phyloP scores from a whole-genome alignment of 768 basidiomycete species.

The Rhizopogon roseolus region DNA sequence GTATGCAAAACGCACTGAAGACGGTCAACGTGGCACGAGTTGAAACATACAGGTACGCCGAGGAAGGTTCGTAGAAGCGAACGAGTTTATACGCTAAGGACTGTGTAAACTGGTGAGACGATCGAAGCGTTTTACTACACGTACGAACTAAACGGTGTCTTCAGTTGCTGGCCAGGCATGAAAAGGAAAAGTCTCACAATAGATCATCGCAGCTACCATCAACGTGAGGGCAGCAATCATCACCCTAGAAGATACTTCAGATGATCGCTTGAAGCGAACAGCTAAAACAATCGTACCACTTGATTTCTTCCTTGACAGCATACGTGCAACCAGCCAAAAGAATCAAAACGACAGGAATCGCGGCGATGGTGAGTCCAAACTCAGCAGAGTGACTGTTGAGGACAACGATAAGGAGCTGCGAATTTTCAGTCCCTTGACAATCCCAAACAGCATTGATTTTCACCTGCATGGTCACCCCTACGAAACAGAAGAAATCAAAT shows the following conservation, averaged over 20 bases:
- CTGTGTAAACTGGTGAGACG: background rate
- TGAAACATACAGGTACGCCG: constrained; percentile 52
- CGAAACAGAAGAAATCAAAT: constrained; percentile 87
- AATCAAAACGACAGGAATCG: constrained; percentile 73
- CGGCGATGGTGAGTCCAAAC: constrained; percentile 78
- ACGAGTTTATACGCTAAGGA: constrained; percentile 75
- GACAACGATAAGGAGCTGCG: constrained; percentile 79
- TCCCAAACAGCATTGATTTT: background rate
- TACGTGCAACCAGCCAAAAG: constrained; percentile 61
- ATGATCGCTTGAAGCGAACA: constrained; percentile 1
- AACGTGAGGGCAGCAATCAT: constrained; percentile 68
- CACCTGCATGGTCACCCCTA: constrained; percentile 87
- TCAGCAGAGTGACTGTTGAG: constrained; percentile 60
- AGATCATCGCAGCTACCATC: constrained; percentile 74
- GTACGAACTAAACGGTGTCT: constrained; percentile 20
- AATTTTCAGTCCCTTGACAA: background rate
- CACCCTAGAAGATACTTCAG: constrained; percentile 38
- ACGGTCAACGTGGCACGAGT: constrained; percentile 76
- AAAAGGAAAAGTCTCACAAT: constrained; percentile 49
- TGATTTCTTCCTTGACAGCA: constrained; percentile 78
- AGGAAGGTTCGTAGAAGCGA: constrained; percentile 68
- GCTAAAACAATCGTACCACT: constrained; percentile 44
- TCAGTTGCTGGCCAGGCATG: constrained; percentile 1
- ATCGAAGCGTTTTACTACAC: background rate
- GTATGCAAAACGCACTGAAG: constrained; percentile 54